Base-by-base conservation (phyloP, 2,329 filamentous ascomycete genomes). In the Xylariaceae sp. region DNA sequence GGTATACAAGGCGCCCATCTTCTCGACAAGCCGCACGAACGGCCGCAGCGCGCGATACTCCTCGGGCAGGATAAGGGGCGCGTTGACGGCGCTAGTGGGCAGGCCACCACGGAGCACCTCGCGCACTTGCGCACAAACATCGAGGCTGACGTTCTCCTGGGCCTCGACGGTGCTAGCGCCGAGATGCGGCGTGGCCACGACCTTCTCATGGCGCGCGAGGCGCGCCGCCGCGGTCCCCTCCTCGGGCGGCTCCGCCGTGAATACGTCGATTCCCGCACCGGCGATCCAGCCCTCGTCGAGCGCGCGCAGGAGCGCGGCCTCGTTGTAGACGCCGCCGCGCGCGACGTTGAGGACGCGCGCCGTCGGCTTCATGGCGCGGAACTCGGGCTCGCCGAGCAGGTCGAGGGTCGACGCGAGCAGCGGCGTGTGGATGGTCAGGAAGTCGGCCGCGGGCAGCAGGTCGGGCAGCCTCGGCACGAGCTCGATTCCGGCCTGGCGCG, bases 101-200 rank as follows among this genome's bases (percentile, higher is more conserved):
- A 93, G 78, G 0, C 88, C 87, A 2, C 90, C 90, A 0, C 80
- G 78, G 2, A 95, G 77, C 42, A 93, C 90, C 55, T 87, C 82
- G 0, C 89, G 79, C 12, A 93, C 89, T 73, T 95, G 90, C 32
- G 88, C 87, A 71, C 90, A 93, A 7, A 93, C 90, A 65, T 93
- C 90, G 60, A 93, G 83, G 1, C 88, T 90, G 2, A 93, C 90
- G 59, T 92, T 93, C 67, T 93, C 89, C 71, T 95, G 90, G 0
- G 90, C 90, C 78, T 95, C 90, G 32, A 89, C 81, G 0, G 90
- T 95, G 0, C 87, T 90, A 0, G 90, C 90, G 7, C 90, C 90
- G 0, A 95, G 79, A 70, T 95, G 90, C 1, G 90, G 90, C 7
- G 90, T 93, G 1, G 86, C 86, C 1, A 93, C 86, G 0, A 91